These are phyloP conservation scores for Rhodamnia rubescens DNA, from an alignment of 345 rosid genomes.

Conservation along the genomic window DNA sequence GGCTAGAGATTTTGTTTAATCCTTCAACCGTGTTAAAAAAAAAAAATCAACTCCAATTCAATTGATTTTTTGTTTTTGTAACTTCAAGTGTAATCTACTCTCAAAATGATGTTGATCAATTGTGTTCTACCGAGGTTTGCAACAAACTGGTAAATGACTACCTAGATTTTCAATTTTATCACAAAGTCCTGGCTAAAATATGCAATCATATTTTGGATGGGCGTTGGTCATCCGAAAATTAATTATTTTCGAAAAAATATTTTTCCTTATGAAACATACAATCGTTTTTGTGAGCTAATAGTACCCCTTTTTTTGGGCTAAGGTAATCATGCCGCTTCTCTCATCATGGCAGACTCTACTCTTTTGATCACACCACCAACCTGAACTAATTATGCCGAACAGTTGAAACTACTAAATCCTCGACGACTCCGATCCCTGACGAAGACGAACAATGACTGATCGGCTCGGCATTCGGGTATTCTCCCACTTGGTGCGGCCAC, in stretches of 20 bases:
- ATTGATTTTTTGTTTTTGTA: too few species aligned
- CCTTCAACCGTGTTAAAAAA: neutral
- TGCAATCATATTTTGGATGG: too few species aligned
- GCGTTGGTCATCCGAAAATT: too few species aligned
- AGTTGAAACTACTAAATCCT: rapidly evolving
- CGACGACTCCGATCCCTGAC: neutral
- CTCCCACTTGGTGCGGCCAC: too few species aligned
- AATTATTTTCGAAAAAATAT: too few species aligned
- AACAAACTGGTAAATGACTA: neutral
- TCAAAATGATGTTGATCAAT: neutral
- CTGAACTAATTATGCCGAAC: neutral
- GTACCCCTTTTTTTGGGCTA: too few species aligned
- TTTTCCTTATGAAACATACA: too few species aligned
- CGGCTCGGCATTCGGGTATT: too few species aligned
- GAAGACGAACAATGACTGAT: neutral
- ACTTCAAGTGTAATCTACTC: neutral
- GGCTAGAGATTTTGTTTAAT: neutral
- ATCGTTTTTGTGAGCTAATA: too few species aligned
- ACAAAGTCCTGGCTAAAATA: too few species aligned
- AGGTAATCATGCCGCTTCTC: neutral
- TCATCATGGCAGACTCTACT: neutral
- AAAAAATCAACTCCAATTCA: too few species aligned
- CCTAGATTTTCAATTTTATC: too few species aligned
- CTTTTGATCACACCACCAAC: neutral
- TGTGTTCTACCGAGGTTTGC: neutral